Evolutionary conservation across 1,284 basidiomycete species (phyloP), one percentile per base, ranked within the genome.

Genomic region (Microbotryum silenes-acaulis): DNA sequence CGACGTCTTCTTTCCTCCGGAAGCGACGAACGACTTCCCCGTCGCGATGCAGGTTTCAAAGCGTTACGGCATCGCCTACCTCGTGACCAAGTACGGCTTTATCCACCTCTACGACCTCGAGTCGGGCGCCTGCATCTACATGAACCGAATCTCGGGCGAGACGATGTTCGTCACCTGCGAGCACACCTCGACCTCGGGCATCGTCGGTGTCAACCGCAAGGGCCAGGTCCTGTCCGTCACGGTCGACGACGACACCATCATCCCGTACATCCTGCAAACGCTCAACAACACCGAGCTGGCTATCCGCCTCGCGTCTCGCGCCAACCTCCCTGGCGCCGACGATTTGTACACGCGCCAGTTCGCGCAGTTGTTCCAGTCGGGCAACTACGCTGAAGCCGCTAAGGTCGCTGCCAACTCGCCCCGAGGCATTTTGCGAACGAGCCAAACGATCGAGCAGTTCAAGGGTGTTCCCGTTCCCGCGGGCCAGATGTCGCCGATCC

Each of bases 111-210:
- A 99, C 78, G 96, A 99, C 78, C 84, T 98, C 69, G 96, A 99
- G 78, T 85, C 89, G n/a, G 96, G 94, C 63, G 88, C 91, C 57
- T 98, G 96, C 80, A 87, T 98, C 71, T 99, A 98, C 82, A 99
- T 98, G 96, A 98, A 99, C 83, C 89, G 96, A 68, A 98, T 99
- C 76, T 96, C 91, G 55, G 94, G 96, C 51, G 96, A 98, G 79
- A 98, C 96, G 54, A 97, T 98, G 76, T 98, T 99, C 77, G 93
- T 97, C 56, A 97, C 96, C 8, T 90, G 93, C 21, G 92, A 97
- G 73, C 91, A 97, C 76, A 93, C 97, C 77, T 83, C 86, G 31
- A 86, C 87, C 16, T 85, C 91, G 74, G 96, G 96, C 79, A 96
- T 99, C 77, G 91, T 99, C 70, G 96, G 94, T 71, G 92, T 99